phyloP scores from a whole-genome alignment of 805 yeast species.

The Yarrowia porcina region DNA sequence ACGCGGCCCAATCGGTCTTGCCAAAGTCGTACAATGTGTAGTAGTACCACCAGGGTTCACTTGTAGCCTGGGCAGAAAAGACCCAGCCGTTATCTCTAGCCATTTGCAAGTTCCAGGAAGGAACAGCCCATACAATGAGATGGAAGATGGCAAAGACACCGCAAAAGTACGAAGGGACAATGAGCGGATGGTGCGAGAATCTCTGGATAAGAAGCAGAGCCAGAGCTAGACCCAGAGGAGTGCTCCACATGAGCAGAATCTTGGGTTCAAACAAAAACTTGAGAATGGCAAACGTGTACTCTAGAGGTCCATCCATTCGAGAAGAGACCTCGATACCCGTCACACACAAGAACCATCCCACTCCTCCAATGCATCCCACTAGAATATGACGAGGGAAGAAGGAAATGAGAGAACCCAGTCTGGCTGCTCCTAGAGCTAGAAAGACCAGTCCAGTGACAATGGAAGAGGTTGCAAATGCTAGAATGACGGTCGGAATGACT shows the following conservation, averaged over 20 bases:
- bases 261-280: constrained; percentile 31
- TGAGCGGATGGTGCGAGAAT: constrained; percentile 60
- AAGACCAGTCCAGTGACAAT: constrained; percentile 84
- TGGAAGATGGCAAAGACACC: constrained; percentile 69
- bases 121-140: constrained; percentile 58
- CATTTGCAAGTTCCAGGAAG: constrained; percentile 55
- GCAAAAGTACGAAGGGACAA: constrained; percentile 80
- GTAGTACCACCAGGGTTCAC: constrained; percentile 85
- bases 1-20: constrained; percentile 69
- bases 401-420: constrained; percentile 82
- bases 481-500: constrained; percentile 78
- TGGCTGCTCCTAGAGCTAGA: constrained; percentile 69
- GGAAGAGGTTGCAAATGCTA: constrained; percentile 79
- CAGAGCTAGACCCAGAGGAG: constrained; percentile 64
- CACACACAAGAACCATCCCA: constrained; percentile 84
- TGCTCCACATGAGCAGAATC: constrained; percentile 60
- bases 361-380: constrained; percentile 98
- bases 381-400: constrained; percentile 95
- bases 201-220: constrained; percentile 62
- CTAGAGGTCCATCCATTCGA: constrained; percentile 68
- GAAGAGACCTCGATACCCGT: constrained; percentile 94
- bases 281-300: constrained; percentile 55
- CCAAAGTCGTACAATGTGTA: constrained; percentile 68
- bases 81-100: constrained; percentile 84
- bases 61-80: constrained; percentile 59